phyloP scores from a whole-genome alignment of 106 monocot genomes.

The Posidonia australis region DNA sequence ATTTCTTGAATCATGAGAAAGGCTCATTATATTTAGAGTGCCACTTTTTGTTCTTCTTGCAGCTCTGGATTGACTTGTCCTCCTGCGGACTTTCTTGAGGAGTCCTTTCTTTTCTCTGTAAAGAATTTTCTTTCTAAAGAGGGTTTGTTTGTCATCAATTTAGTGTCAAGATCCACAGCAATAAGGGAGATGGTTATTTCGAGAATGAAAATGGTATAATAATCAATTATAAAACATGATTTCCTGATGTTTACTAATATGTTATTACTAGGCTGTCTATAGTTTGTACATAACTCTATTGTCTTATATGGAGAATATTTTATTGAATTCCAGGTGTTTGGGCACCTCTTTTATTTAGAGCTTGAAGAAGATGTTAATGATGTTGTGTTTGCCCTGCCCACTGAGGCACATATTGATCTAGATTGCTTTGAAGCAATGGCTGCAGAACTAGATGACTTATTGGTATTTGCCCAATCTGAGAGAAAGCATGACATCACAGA shows the following conservation, averaged over 20 bases:
- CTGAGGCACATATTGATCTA: conserved; percentile 7
- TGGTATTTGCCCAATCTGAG: conserved; percentile 32
- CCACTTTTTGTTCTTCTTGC: background rate
- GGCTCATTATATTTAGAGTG: background rate
- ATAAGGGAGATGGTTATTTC: conserved; percentile 46
- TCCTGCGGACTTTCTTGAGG: conserved; percentile 65
- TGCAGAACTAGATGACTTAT: conserved; percentile 30
- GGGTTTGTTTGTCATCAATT: conserved; percentile 73
- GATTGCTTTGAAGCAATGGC: conserved; percentile 20
- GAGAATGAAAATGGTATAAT: conserved; percentile 53
- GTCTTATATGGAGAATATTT: background rate
- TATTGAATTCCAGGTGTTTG: conserved; percentile 42
- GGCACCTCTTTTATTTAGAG: conserved; percentile 53
- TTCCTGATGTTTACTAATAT: background rate
- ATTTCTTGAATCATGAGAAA: background rate
- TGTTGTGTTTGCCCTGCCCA: conserved; percentile 52
- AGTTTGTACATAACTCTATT: background rate
- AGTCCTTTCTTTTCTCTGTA: conserved; percentile 53
- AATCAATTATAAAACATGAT: background rate
- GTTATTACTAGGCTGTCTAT: too few species aligned
- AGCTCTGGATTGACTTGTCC: conserved; percentile 87
- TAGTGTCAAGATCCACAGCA: conserved; percentile 69
- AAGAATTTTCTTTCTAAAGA: conserved; percentile 51
- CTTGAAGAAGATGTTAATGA: conserved; percentile 93
- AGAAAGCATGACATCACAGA: conserved; percentile 14